Base-by-base conservation (phyloP, 2,329 filamentous ascomycete genomes). In the Xylariaceae sp. region DNA sequence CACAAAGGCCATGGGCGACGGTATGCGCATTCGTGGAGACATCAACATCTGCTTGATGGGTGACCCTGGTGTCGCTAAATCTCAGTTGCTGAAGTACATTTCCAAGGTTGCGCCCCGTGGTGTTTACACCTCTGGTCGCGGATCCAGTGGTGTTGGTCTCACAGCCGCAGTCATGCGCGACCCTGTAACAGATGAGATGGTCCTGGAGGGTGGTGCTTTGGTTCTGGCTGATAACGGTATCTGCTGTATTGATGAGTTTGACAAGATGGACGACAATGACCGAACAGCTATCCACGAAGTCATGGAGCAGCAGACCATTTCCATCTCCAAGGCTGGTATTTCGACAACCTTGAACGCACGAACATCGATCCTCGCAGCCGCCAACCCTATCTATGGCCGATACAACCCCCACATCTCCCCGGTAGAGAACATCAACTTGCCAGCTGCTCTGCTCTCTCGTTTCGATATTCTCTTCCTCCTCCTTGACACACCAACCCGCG, bases 31-130 rank as follows among this genome's bases (percentile, higher is more conserved):
- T 73, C 91, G 94, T 82, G 94, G 94, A 69, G 94, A 99, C 72
- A 96, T 99, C 80, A 99, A 99, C 77, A 88, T 99, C 64, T 97
- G 94, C 74, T 78, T 99, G 71, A 99, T 99, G 94, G 94, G 94
- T 82, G 94, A 99, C 71, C 94, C 94, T 73, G 94, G 94, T 90
- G 94, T 99, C 72, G 94, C 94, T 78, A 99, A 99, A 78, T 99
- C 94, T 44, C 94, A 99, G 78, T 79, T 99, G 66, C 83, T 99
- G 66, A 97, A 97, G 77, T 99, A 99, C 74, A 97, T 99, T 72
- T 91, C 92, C 65, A 97, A 99, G 78, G 94, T 99, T 35, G 93
- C 94, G 1, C 94, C 94, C 62, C 90, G 94, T 64, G 92, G 92
- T 68, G 88, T 92, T 10, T 92, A 92, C 76, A 92, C 89, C 4